Evolutionary conservation across 345 rosid genomes (phyloP).

Genomic region (Turnera subulata): DNA sequence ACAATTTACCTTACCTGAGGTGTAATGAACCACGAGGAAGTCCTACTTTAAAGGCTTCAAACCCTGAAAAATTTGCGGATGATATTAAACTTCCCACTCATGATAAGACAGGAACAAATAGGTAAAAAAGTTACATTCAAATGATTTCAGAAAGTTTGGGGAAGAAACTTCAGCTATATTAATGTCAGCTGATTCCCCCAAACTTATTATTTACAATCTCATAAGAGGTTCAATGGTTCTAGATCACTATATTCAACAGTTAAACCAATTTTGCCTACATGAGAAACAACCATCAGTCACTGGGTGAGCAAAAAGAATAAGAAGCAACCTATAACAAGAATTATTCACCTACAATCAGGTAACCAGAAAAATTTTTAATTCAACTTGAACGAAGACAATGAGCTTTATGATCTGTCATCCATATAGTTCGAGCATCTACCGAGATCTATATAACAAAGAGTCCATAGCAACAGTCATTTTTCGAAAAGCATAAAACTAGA

Average conservation of each 20-base stretch:
- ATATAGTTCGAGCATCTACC: too few species aligned
- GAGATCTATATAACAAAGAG: too few species aligned
- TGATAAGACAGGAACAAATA: neutral
- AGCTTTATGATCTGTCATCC: too few species aligned
- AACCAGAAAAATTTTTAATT: too few species aligned
- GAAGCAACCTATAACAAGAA: too few species aligned
- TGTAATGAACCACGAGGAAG: neutral
- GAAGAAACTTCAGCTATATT: neutral
- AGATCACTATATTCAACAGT: neutral
- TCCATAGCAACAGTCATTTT: too few species aligned
- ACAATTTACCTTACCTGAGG: neutral
- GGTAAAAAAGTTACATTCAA: neutral
- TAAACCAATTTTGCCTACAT: neutral
- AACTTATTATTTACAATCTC: neutral
- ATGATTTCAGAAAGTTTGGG: neutral
- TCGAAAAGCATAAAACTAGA: too few species aligned
- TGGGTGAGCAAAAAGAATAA: too few species aligned
- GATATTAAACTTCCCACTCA: neutral
- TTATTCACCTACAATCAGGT: too few species aligned
- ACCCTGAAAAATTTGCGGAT: conserved; percentile 43
- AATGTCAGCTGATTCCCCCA: neutral
- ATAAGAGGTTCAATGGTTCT: neutral
- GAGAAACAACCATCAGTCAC: too few species aligned
- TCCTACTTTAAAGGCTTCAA: conserved; percentile 76
- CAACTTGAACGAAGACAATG: too few species aligned